Percentiles rank a stretch among this genome's conserved stretches.
These are phyloP conservation scores for Amphicarpaea edgeworthii DNA, from an alignment of 306 rosid genomes.

Conservation along the genomic window DNA sequence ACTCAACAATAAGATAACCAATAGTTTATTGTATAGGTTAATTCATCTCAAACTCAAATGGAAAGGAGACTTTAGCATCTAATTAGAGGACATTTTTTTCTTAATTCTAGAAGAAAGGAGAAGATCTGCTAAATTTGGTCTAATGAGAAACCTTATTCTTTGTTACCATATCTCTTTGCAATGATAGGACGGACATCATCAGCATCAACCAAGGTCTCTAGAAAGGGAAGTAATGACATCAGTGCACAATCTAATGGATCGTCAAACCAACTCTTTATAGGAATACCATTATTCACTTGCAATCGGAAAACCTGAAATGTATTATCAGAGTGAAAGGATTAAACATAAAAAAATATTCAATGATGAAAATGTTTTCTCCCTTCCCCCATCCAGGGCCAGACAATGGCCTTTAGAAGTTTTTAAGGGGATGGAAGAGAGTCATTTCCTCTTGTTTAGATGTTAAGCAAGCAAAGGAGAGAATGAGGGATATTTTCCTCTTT, in stretches of 20 bases:
- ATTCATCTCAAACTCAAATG: constrained; percentile 60
- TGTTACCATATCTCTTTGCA: constrained; percentile 86
- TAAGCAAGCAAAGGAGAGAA: not conserved
- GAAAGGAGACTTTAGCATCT: constrained; percentile 57
- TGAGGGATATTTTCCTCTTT: constrained; percentile 8
- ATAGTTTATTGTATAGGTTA: constrained; percentile 74
- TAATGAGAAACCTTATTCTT: constrained; percentile 80
- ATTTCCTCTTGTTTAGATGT: constrained; percentile 28
- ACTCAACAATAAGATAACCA: constrained; percentile 63
- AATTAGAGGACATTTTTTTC: constrained; percentile 63
- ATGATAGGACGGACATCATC: constrained; percentile 98
- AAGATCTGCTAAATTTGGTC: constrained; percentile 68
- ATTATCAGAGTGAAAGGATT: constrained; percentile 48
- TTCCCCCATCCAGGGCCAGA: constrained; percentile 22
- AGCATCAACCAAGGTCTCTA: constrained; percentile 88
- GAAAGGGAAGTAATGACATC: constrained; percentile 92
- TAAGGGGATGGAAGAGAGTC: not conserved
- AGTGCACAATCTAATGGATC: constrained; percentile 85
- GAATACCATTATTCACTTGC: constrained; percentile 99
- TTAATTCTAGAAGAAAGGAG: constrained; percentile 49
- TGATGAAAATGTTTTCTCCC: constrained; percentile 16
- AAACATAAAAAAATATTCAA: constrained; percentile 37
- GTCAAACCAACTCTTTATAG: constrained; percentile 99
- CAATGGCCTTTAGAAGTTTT: not conserved
- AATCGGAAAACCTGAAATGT: constrained; percentile 90